Evolutionary conservation across 2,329 filamentous ascomycete species (phyloP), one percentile per base, ranked within the genome.

Genomic region (Rutstroemia sp.): DNA sequence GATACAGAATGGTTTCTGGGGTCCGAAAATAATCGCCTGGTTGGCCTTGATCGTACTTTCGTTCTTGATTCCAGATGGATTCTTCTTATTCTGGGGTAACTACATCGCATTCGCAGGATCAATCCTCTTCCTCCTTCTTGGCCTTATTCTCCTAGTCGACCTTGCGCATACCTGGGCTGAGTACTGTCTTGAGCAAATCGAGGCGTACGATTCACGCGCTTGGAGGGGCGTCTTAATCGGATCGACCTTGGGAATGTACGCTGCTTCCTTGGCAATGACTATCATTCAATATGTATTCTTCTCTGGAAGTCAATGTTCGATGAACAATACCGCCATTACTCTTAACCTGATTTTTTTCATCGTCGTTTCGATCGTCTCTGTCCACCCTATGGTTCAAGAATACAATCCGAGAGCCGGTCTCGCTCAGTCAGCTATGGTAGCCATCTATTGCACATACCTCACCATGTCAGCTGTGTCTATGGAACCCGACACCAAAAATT

Each of bases 1-100:
- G 18, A 81, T 99, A 54, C 94, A 99, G 70, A 99, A 99, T 74
- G 94, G 92, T n/a, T 99, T 90, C 73, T 99, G 94, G 94, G 94
- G 92, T 1, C 94, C 94, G 47, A 99, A 99, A 75, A 80, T 99
- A 58, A 82, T 96, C 59, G 83, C 85, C 52, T 99, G 94, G 94
- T 70, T 96, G 50, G 83, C 79, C 14, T 82, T 97, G 63, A 85
- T 97, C 59, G 89, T 96, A 58, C 71, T 95, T 58, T 95, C 92
- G 25, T 99, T 97, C 77, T 83, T 99, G 67, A 96, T 99, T 57
- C 94, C 94, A 16, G 92, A 99, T 69, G 78, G 77, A 27, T 97
- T 99, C 79, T 97, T 96, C 75, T 83, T 95, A 68, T 83, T 95
- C 62, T 99, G 91, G 86, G 94, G 94, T 61, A 95, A 95, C 72